Evolutionary conservation across 495 filamentous ascomycete species (phyloP), one percentile per base, ranked within the genome.

Genomic region (Penicillium nucicola): DNA sequence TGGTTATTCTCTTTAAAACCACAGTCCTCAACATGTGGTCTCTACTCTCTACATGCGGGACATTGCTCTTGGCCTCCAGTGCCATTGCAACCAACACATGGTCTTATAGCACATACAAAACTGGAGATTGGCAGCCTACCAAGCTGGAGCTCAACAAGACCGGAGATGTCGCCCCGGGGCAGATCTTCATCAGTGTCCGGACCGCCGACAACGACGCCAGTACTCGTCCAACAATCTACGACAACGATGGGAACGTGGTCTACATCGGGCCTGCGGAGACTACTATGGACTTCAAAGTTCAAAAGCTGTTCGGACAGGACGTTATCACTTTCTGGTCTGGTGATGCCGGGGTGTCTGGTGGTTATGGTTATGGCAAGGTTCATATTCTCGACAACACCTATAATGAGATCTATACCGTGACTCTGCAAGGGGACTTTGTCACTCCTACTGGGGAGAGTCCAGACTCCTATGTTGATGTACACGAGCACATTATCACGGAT

Each of bases 381-480:
- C 62, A 60, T 20, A 61, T 71, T 33, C 62, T 79, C 1, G 70
- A 78, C 45, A 50, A 63, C 9, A 62, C 71, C 9, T 78, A 78
- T 49, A 65, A 63, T 5, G 64, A 69, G 31, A 66, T 71, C 45
- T 58, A 60, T 38, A 67, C 52, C 18, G 50, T 65, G 48, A 58
- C 49, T 11, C 35, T 61, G 35, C 25, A 31, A 7, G 55, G 42
- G 20, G 34, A 58, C 41, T 50, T 57, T 43, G 20, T 15, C 18
- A 50, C 46, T 1, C 18, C 44, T n/a, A 32, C 31, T 20, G 48
- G 50, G 19, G 23, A 45, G 5, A 12, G 18, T 2, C 19, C 18
- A 22, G 44, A 50, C 22, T 57, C 54, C 3, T 60, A 53, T 23
- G 54, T 57, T 17, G 68, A 67, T 42, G 33, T 65, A 4, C 74